A percentile compares a stretch with the other conserved stretches of the same genome.
Conservation (phyloP, 2,329 filamentous ascomycete genomes). For the Penicillium digitatum region DNA sequence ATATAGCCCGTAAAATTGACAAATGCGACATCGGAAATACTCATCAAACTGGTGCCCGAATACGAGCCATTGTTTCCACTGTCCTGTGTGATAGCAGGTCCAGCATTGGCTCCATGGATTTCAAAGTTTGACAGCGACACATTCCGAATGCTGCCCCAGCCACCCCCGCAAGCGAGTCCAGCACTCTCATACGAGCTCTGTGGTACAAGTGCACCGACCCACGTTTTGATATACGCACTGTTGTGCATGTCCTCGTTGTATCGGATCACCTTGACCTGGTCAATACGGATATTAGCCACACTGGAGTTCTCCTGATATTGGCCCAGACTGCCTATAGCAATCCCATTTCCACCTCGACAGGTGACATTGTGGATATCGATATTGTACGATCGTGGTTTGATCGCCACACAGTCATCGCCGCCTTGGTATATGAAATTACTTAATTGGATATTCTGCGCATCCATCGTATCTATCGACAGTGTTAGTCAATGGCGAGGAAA, state of each 20-base stretch:
- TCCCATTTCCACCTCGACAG: constrained; percentile 54
- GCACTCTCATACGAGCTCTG: constrained; percentile 50
- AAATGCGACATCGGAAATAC: constrained; percentile 49
- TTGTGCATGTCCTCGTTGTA: constrained; percentile 49
- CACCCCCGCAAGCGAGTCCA: constrained; percentile 49
- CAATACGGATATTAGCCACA: constrained; percentile 49
- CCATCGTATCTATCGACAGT: constrained; percentile 48
- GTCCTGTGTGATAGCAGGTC: constrained; percentile 47
- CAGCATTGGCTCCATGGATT: constrained; percentile 44
- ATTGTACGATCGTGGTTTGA: constrained; percentile 61
- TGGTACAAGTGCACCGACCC: constrained; percentile 48
- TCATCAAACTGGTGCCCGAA: constrained; percentile 50
- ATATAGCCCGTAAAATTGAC: constrained; percentile 52
- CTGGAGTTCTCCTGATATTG: constrained; percentile 55
- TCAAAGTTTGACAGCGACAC: constrained; percentile 52
- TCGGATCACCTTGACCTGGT: constrained; percentile 45
- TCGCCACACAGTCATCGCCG: constrained; percentile 59
- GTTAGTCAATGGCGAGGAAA: neutral
- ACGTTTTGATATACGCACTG: constrained; percentile 55
- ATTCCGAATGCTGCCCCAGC: constrained; percentile 53
- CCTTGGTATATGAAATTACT: constrained; percentile 54
- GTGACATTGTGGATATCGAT: constrained; percentile 51
- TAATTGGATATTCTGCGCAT: constrained; percentile 48
- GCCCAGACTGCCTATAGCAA: constrained; percentile 51
- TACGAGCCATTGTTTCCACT: constrained; percentile 50